These are phyloP conservation scores for Tetrapisispora fleetii DNA, from an alignment of 805 yeast species.

Conservation along the genomic window DNA sequence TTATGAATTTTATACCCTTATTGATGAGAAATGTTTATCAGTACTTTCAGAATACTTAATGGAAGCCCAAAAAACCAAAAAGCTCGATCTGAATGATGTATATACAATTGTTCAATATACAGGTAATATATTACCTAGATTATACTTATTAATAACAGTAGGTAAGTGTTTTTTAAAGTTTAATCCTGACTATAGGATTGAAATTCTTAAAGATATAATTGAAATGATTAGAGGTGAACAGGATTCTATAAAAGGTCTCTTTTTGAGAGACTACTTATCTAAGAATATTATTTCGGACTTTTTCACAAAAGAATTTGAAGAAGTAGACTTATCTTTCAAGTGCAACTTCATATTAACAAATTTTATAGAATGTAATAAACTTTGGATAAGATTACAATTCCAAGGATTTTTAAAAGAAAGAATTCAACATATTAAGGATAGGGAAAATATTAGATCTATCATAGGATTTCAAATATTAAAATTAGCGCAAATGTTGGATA, in stretches of 20 bases:
- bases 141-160: conserved; percentile 89
- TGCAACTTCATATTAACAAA: conserved; percentile 72
- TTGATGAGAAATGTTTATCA: conserved; percentile 67
- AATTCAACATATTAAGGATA: conserved; percentile 59
- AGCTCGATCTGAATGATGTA: conserved; percentile 70
- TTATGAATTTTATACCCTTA: conserved; percentile 79
- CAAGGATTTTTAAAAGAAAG: conserved; percentile 86
- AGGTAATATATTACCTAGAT: conserved; percentile 83
- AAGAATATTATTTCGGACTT: conserved; percentile 52
- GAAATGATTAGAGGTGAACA: conserved; percentile 98
- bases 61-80: conserved; percentile 50
- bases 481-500: conserved; percentile 69
- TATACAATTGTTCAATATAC: conserved; percentile 94
- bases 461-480: conserved; percentile 88
- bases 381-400: conserved; percentile 71
- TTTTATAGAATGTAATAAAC: conserved; percentile 91
- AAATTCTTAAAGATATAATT: conserved; percentile 88
- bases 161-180: conserved; percentile 81
- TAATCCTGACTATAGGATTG: conserved; percentile 70
- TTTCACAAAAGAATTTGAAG: conserved; percentile 2
- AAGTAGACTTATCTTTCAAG: conserved; percentile 12
- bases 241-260: conserved; percentile 86
- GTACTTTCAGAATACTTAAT: conserved; percentile 53
- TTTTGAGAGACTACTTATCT: conserved; percentile 77
- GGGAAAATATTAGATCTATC: conserved; percentile 77